phyloP scores from a whole-genome alignment of 1,139 yeast genomes.

The Pichia sp. region DNA sequence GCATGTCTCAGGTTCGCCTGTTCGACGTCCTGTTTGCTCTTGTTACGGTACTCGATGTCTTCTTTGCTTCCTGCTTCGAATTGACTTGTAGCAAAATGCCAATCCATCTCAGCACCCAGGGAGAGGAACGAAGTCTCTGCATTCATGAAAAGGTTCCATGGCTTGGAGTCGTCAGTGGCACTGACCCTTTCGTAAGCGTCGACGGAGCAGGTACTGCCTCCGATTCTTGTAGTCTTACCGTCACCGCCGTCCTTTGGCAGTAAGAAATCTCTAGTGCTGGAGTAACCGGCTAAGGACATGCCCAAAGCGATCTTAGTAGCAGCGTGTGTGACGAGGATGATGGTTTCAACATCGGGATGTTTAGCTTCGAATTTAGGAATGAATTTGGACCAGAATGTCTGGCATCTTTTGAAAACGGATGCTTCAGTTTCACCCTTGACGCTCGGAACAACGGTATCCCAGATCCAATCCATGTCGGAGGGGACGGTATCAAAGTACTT shows the following conservation, averaged over 20 bases:
- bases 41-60: slow-evolving; percentile 47
- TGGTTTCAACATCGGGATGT: slow-evolving; percentile 43
- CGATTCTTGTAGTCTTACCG: slow-evolving; percentile 45
- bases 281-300: slow-evolving; percentile 45
- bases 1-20: slow-evolving; percentile 16
- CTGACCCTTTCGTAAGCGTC: slow-evolving; percentile 37
- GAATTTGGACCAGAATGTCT: slow-evolving; percentile 45
- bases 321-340: slow-evolving; percentile 56
- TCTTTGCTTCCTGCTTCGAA: slow-evolving; percentile 64
- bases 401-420: slow-evolving; percentile 46
- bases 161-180: slow-evolving; percentile 2
- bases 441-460: slow-evolving; percentile 49
- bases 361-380: slow-evolving; percentile 44
- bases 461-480: slow-evolving; percentile 40
- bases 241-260: slow-evolving; percentile 39
- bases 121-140: slow-evolving; percentile 51
- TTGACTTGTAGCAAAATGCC: slow-evolving; percentile 47
- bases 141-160: slow-evolving; percentile 47
- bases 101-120: slow-evolving; percentile 59
- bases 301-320: slow-evolving; percentile 63
- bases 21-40: slow-evolving; percentile 18
- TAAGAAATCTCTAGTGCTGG: slow-evolving; percentile 41
- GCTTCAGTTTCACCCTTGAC: slow-evolving; percentile 48
- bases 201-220: slow-evolving; percentile 58
- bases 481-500: slow-evolving; percentile 44